phyloP scores from a whole-genome alignment of 2,329 filamentous ascomycete species.

The Tympanopsis confertula region DNA sequence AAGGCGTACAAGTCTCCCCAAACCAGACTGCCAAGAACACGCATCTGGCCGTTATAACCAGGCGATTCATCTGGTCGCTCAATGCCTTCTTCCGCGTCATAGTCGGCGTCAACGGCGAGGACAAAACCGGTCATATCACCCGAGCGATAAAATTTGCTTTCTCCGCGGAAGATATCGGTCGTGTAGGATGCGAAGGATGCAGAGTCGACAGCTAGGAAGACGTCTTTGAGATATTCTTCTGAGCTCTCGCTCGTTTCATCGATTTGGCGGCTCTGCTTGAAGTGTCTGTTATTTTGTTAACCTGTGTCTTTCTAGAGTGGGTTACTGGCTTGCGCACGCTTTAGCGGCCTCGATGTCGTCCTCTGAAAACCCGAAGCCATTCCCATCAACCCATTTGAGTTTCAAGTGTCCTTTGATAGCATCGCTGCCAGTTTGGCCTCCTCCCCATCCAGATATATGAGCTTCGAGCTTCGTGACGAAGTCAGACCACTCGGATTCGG shows the following conservation, averaged over 20 bases:
- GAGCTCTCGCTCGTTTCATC: neutral
- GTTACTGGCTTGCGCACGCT: conserved; percentile 2
- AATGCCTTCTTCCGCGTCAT: conserved; percentile 5
- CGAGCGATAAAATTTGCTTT: conserved; percentile 1
- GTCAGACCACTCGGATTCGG: conserved; percentile 9
- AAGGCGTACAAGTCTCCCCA: conserved; percentile 15
- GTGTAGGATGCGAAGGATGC: conserved; percentile 4
- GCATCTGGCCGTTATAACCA: conserved; percentile 12
- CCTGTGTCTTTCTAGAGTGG: neutral
- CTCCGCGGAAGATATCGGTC: conserved; percentile 6
- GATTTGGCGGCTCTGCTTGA: neutral
- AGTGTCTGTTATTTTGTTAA: neutral
- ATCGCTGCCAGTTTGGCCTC: conserved; percentile 8
- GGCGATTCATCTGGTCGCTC: conserved; percentile 8
- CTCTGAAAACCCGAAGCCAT: conserved; percentile 7
- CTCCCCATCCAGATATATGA: conserved; percentile 12
- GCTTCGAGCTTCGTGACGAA: conserved; percentile 10
- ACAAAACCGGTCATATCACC: conserved; percentile 11
- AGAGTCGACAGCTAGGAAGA: neutral
- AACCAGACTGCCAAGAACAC: conserved; percentile 14
- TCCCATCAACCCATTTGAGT: conserved; percentile 13
- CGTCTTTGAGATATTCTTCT: no score
- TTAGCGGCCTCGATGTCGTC: conserved; percentile 6
- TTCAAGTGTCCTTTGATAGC: conserved; percentile 10
- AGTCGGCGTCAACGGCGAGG: conserved; percentile 11